Evolutionary conservation across 441 rosid genomes (phyloP), one percentile per base, ranked within the genome.

Genomic region (Adansonia grandidieri): DNA sequence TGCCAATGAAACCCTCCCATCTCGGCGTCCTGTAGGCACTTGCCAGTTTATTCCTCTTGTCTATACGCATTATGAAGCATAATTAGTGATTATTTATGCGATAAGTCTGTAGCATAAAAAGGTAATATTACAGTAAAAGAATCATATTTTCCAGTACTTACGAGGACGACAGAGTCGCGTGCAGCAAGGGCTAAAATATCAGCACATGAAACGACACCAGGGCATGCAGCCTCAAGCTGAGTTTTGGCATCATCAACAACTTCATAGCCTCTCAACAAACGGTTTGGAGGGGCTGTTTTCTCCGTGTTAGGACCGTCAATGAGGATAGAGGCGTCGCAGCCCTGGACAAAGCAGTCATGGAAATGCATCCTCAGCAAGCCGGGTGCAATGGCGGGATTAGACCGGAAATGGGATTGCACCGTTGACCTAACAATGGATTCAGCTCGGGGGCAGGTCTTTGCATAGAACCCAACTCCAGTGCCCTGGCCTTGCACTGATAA

Each of bases 311-410:
- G 3, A 6, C 93, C 92, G 5, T 77, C 84, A 9, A 91, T 80
- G 75, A 91, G 92, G 60, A 91, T 47, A 2, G 92, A 91, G 7
- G 75, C 95, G 62, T 91, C 92, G 8, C 92, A 91, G 11, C 92
- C 95, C 11, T 47, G 57, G 73, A 92, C 96, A 71, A 91, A 93
- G 87, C 98, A 93, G 64, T 93, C 96, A 32, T 93, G 97, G 82
- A 91, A 91, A 70, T 91, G 96, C 77, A 93, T 87, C 69, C 97
- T 94, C 64, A 93, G 91, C 57, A 91, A 79, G 54, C 91, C 96
- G 17, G 97, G 96, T 37, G 96, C 97, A 61, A 84, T 90, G 76
- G 90, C 91, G 8, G 87, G 86, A n/a, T 91, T 96, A 9, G 79
- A 77, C 67, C 78, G 80, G 80, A 91, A 85, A 32, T 83, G 86